Base-by-base conservation (phyloP, 495 filamentous ascomycete species). In the Daldinia concentrica region DNA sequence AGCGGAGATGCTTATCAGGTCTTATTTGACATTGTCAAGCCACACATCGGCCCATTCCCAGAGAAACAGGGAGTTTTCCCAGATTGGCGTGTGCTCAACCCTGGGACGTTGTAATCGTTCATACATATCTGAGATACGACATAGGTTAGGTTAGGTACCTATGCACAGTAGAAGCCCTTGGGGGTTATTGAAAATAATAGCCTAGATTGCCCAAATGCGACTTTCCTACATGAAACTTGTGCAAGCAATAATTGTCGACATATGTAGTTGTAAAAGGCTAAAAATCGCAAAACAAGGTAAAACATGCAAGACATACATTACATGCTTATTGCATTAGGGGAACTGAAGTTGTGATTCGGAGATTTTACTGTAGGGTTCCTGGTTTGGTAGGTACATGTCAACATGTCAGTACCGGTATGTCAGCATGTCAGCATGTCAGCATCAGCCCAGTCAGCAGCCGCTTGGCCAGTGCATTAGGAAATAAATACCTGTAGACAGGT, bases 1-100 rank as follows among this genome's bases (percentile, higher is more conserved):
- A 86, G 80, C 72, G 78, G 81, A n/a, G 79, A 80, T 60, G 78
- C 82, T 7, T 88, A 88, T 68, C 80, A 69, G 52, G 72, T 86
- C 39, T 82, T 88, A 43, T 83, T 82, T 45, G 76, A 83, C 34
- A 67, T 80, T 24, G 73, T 87, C n/a, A 50, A 76, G 58, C 79
- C 80, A 14, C 77, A 80, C 34, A 68, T 87, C 48, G 80, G 77
- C 14, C 70, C 71, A 52, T 74, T 77, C 15, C 55, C 76, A 39
- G 80, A 80, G 34, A 64, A 67, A 51, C 32, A 72, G 26, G 63
- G 61, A 32, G 74, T 83, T 26, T 73, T 81, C 50, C 84, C 84
- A n/a, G 82, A 82, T 56, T 85, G 82, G 82, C 75, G 77, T 24
- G 71, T 73, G 27, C 69, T 75, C 3, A 77, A 73, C 27, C 64